These are phyloP conservation scores for Hanseniaspora vineae DNA, from an alignment of 805 yeast species.

Conservation along the genomic window DNA sequence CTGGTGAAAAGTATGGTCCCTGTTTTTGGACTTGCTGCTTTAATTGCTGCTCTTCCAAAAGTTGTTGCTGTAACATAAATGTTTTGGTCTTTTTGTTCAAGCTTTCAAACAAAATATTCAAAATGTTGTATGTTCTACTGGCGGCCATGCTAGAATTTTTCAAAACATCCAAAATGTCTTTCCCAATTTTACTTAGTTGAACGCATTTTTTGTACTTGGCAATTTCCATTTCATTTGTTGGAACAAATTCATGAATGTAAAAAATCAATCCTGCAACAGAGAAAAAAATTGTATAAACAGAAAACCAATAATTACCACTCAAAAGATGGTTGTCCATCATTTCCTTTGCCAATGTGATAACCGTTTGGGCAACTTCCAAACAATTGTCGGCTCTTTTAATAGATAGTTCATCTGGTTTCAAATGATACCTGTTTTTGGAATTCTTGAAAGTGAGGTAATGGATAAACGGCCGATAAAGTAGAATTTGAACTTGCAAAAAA, in stretches of 20 bases:
- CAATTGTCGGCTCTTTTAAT: constrained; percentile 72
- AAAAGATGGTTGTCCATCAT: constrained; percentile 60
- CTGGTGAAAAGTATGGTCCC: no score
- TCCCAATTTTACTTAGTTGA: constrained; percentile 72
- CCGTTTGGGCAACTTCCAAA: constrained; percentile 70
- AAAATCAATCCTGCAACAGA: constrained; percentile 81
- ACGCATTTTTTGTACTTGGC: constrained; percentile 44
- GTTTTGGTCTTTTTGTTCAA: constrained; percentile 59
- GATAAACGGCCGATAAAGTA: constrained; percentile 80
- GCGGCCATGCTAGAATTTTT: constrained; percentile 72
- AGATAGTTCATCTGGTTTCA: constrained; percentile 26
- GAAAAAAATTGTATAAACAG: constrained; percentile 86
- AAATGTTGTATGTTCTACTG: constrained; percentile 61
- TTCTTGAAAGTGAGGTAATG: constrained; percentile 48
- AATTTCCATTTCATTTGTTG: constrained; percentile 31
- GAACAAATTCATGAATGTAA: constrained; percentile 49
- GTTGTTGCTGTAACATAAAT: constrained; percentile 17
- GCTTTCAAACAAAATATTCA: constrained; percentile 70
- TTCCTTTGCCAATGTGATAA: constrained; percentile 65
- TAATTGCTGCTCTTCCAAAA: constrained; percentile 3
- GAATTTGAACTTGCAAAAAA: constrained; percentile 69
- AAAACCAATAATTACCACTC: constrained; percentile 87
- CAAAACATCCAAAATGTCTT: constrained; percentile 53
- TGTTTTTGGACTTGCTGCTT: not conserved
- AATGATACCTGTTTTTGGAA: constrained; percentile 13